phyloP scores from a whole-genome alignment of 208 protist species.

The Trypanosoma cruzi region DNA sequence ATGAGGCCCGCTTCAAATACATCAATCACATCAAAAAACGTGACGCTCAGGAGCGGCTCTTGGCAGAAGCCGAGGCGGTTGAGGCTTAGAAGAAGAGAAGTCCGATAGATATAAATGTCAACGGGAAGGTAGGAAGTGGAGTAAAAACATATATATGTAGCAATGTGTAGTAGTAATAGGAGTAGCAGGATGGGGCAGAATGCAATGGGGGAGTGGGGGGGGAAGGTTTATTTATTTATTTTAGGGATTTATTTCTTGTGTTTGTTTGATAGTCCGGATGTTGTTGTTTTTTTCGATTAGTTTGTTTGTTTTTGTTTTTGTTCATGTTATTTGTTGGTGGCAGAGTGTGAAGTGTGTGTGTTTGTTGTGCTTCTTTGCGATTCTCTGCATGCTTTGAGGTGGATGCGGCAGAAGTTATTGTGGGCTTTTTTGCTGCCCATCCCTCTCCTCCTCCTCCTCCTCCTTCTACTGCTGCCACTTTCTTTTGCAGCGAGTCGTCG shows the following conservation, averaged over 20 bases:
- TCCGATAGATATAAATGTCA: not conserved
- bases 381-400: no score
- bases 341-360: not conserved
- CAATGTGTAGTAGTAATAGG: no score
- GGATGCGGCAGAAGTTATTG: no score
- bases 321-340: not conserved
- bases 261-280: not conserved
- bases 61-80: conserved; percentile 50
- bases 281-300: conserved; percentile 4
- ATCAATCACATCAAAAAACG: conserved; percentile 82
- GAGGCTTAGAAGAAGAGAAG: conserved; percentile 1
- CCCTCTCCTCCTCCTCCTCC: no score
- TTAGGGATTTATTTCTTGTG: not conserved
- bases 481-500: not conserved
- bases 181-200: not conserved
- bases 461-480: conserved; percentile 13
- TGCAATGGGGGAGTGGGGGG: not conserved
- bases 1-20: conserved; percentile 75
- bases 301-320: conserved; percentile 5
- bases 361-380: no score
- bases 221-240: not conserved
- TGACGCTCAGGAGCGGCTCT: conserved; percentile 63
- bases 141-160: no score
- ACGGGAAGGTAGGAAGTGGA: no score
- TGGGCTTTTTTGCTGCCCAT: not conserved